Percentiles rank a stretch among this genome's conserved stretches.
Conservation (phyloP, 1,284 basidiomycete species). For the Abortiporus biennis region DNA sequence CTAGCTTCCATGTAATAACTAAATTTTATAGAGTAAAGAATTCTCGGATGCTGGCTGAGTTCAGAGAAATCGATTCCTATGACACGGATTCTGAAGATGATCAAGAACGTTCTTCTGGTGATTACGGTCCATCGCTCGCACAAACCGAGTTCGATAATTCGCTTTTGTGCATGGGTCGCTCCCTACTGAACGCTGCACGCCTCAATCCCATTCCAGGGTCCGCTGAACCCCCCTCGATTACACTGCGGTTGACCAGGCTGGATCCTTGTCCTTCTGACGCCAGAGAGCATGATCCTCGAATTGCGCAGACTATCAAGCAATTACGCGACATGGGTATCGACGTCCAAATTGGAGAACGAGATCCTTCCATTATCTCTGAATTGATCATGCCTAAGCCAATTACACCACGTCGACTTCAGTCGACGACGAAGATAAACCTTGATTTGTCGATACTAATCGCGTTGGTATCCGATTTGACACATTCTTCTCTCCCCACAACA, state of each 20-base stretch:
- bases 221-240: conserved; percentile 32
- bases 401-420: conserved; percentile 25
- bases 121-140: conserved; percentile 38
- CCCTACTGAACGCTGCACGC: conserved; percentile 55
- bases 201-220: conserved; percentile 38
- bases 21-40: conserved; percentile 56
- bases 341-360: conserved; percentile 61
- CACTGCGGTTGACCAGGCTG: conserved; percentile 66
- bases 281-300: conserved; percentile 45
- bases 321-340: conserved; percentile 59
- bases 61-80: conserved; percentile 79
- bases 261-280: conserved; percentile 38
- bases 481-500: conserved; percentile 56
- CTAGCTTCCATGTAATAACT: neutral
- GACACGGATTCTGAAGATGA: conserved; percentile 60
- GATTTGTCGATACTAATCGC: conserved; percentile 81
- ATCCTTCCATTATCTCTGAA: conserved; percentile 19
- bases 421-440: conserved; percentile 62
- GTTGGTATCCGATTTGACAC: conserved; percentile 77
- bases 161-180: conserved; percentile 53
- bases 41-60: conserved; percentile 67
- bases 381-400: conserved; percentile 9
- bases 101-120: conserved; percentile 43
- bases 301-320: conserved; percentile 49
- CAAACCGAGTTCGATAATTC: conserved; percentile 67